These are phyloP conservation scores for Candida sojae DNA, from an alignment of 1,139 yeast genomes.

Conservation along the genomic window DNA sequence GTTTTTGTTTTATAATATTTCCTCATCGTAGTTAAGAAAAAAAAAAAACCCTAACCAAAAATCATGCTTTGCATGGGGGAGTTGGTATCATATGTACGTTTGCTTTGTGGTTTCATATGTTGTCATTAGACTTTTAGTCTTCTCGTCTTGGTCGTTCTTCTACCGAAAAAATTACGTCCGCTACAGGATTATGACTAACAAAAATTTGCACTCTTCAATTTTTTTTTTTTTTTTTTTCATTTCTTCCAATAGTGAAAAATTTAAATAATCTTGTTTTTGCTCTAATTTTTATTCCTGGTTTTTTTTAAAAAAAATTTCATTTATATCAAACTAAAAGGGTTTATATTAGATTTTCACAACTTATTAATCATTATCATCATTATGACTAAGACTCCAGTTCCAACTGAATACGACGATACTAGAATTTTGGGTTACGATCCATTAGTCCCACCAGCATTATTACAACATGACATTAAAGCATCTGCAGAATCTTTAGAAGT, in stretches of 20 bases:
- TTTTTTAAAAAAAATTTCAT: too few relatives aligned
- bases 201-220: neutral
- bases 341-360: neutral
- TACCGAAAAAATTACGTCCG: neutral
- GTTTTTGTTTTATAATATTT: too few relatives aligned
- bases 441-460: conserved; percentile 87
- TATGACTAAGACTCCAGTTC: conserved; percentile 54
- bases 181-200: conserved; percentile 1
- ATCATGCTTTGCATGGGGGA: too few relatives aligned
- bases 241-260: neutral
- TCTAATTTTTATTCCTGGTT: neutral
- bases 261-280: conserved; percentile 1
- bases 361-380: neutral
- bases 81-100: too few relatives aligned
- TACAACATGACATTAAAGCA: conserved; percentile 87
- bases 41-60: too few relatives aligned
- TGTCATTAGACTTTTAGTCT: neutral
- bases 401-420: conserved; percentile 83
- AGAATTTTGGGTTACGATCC: conserved; percentile 95
- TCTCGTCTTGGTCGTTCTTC: neutral
- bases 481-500: conserved; percentile 57
- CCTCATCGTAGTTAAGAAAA: too few relatives aligned
- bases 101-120: neutral
- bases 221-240: neutral
- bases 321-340: neutral